A percentile compares a stretch with the other conserved stretches of the same genome.
phyloP scores from a whole-genome alignment of 192 early-diverging fungal species.

The Coemansia sp. region DNA sequence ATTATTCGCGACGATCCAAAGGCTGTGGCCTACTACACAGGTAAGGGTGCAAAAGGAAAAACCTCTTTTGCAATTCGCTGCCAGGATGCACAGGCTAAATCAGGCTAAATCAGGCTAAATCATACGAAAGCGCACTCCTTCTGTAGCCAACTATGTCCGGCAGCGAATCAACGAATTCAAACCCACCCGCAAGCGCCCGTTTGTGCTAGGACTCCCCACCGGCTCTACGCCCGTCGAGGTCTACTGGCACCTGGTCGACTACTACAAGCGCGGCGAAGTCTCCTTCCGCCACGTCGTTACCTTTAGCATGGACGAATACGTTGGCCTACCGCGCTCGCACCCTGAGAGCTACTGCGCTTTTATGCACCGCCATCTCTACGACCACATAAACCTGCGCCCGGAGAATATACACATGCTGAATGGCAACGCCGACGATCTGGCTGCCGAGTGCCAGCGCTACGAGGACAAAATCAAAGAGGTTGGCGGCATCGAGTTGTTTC shows the following conservation, averaged over 20 bases:
- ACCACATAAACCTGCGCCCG: conserved; percentile 77
- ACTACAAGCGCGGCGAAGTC: conserved; percentile 69
- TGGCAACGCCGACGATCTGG: conserved; percentile 80
- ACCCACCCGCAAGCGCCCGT: conserved; percentile 73
- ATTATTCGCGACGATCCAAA: conserved; percentile 56
- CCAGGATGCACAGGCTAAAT: too few species aligned
- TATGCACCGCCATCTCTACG: conserved; percentile 87
- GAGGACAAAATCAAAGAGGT: conserved; percentile 76
- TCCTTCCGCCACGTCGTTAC: conserved; percentile 79
- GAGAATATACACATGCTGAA: conserved; percentile 84
- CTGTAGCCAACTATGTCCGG: conserved; percentile 75
- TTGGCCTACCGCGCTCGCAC: conserved; percentile 71
- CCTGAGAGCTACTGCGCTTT: conserved; percentile 88
- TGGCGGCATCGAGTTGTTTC: conserved; percentile 85
- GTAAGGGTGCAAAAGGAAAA: conserved; percentile 3
- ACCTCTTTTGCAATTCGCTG: not conserved
- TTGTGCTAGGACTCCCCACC: conserved; percentile 85
- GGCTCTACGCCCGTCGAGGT: conserved; percentile 81
- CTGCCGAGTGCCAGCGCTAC: conserved; percentile 78
- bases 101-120: too few species aligned
- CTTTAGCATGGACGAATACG: conserved; percentile 92
- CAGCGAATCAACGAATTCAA: conserved; percentile 77
- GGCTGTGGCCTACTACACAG: conserved; percentile 55
- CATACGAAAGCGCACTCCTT: not conserved
- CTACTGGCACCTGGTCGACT: conserved; percentile 79